Evolutionary conservation across 176 grass and related monocot genomes (phyloP).

Genomic region (Avena sativa): DNA sequence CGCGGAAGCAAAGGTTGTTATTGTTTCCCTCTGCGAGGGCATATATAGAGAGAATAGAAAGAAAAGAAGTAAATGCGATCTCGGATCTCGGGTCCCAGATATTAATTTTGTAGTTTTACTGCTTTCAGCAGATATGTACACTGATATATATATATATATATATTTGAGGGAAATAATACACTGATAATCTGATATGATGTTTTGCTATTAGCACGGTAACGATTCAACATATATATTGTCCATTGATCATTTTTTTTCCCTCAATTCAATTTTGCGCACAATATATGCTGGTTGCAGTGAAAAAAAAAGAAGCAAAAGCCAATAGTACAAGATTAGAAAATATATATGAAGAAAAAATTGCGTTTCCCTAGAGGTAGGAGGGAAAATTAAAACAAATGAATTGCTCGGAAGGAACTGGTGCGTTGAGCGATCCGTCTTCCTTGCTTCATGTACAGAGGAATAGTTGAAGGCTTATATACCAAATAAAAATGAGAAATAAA

Average conservation of each 20-base stretch:
- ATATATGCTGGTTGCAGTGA: not conserved
- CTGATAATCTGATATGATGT: not conserved
- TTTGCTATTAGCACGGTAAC: not conserved
- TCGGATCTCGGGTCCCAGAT: not conserved
- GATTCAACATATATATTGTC: not conserved
- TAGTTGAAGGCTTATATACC: too few species aligned
- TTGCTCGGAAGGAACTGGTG: too few species aligned
- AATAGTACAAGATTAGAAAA: not conserved
- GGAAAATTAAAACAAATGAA: too few species aligned
- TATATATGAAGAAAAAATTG: not conserved
- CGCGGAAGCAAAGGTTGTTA: not conserved
- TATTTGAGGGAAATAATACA: not conserved
- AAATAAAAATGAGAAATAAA: too few species aligned
- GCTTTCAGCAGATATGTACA: slow-evolving; percentile 29
- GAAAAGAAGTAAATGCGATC: not conserved
- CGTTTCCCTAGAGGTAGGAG: not conserved
- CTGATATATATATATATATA: slow-evolving; percentile 6
- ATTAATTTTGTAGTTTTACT: slow-evolving; percentile 11
- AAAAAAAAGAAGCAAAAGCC: not conserved
- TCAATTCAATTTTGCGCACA: not conserved
- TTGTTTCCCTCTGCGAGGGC: slow-evolving; percentile 12
- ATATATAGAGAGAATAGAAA: slow-evolving; percentile 23
- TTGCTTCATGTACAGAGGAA: too few species aligned
- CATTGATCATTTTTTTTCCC: not conserved
- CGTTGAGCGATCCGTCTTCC: too few species aligned